A percentile compares a stretch with the other conserved stretches of the same genome.
Evolutionary conservation across 345 rosid genomes (phyloP).

Genomic region (Crucihimalaya himalaica): DNA sequence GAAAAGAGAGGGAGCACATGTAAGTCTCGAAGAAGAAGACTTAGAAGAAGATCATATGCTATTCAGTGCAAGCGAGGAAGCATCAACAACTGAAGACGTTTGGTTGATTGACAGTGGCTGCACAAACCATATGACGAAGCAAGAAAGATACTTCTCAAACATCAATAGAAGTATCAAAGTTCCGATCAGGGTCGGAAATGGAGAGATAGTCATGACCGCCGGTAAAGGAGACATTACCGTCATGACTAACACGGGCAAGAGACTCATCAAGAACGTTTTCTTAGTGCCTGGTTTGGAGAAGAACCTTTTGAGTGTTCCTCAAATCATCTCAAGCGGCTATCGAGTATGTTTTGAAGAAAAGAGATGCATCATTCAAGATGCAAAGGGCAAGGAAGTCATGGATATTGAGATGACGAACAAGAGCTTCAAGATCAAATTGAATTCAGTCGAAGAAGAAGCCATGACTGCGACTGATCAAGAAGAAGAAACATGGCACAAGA

Average conservation of each 20-base stretch:
- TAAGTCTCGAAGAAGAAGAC: not conserved
- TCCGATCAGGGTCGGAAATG: not conserved
- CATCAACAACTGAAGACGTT: not conserved
- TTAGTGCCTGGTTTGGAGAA: no score
- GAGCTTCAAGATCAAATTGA: no score
- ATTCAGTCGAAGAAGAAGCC: no score
- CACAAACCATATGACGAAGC: not conserved
- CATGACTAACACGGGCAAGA: not conserved
- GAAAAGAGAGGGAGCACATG: not conserved
- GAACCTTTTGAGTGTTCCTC: no score
- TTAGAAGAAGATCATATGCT: not conserved
- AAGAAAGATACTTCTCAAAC: not conserved
- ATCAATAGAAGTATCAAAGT: not conserved
- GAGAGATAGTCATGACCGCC: not conserved
- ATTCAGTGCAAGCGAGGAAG: not conserved
- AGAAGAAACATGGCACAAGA: no score
- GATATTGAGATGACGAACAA: no score
- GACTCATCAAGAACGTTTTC: not conserved
- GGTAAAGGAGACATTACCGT: not conserved
- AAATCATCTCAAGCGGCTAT: no score
- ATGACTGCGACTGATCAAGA: no score
- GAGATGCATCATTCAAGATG: no score
- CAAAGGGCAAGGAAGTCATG: no score
- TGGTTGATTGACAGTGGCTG: not conserved
- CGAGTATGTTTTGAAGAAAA: no score